phyloP scores from a whole-genome alignment of 306 rosid species.

The Herpetospermum pedunculosum region DNA sequence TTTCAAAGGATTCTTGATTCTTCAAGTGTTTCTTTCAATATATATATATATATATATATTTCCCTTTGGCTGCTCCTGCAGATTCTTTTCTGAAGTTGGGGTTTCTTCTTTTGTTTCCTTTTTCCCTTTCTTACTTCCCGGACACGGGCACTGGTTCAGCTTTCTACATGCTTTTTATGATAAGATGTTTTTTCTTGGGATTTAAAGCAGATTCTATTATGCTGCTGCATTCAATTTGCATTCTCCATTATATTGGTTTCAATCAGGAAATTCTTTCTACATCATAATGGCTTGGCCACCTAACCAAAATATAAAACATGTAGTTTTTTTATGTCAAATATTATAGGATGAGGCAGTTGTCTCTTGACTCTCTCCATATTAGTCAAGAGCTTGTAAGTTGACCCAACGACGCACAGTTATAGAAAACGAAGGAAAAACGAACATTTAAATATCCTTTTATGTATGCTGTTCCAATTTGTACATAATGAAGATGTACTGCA shows the following conservation, averaged over 20 bases:
- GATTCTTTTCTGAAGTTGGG: conserved; percentile 1
- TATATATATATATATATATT: neutral
- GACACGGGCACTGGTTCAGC: neutral
- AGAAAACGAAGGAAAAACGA: neutral
- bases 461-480: neutral
- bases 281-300: neutral
- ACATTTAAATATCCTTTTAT: neutral
- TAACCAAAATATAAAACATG: neutral
- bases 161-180: neutral
- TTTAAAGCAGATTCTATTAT: neutral
- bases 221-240: neutral
- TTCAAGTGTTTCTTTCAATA: neutral
- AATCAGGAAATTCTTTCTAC: neutral
- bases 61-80: neutral
- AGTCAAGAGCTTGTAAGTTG: neutral
- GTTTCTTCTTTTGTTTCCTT: neutral
- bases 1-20: too few relatives aligned
- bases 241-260: neutral
- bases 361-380: too few relatives aligned
- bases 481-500: neutral
- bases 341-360: neutral
- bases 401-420: neutral
- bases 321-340: neutral
- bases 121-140: neutral
- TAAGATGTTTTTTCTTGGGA: neutral